A percentile compares a stretch with the other conserved stretches of the same genome.
Conservation (phyloP, 2,329 filamentous ascomycete species). For the Ramularia endophylla region DNA sequence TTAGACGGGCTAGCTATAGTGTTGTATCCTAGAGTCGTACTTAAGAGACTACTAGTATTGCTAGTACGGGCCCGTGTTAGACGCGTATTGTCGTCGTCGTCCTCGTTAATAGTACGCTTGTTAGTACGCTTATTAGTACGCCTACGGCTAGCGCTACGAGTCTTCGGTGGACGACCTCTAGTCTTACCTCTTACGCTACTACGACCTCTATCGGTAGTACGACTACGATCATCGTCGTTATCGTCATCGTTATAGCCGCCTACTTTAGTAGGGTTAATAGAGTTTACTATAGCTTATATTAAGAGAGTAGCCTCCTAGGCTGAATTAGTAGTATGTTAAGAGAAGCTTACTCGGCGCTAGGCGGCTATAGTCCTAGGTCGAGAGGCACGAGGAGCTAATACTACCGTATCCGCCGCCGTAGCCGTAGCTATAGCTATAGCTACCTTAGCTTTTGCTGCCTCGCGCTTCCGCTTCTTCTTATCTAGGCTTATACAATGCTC, state of each 20-base stretch:
- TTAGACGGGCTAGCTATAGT: background rate
- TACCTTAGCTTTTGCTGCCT: background rate
- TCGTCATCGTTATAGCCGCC: background rate
- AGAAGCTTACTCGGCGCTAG: background rate
- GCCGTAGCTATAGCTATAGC: background rate
- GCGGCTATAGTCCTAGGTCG: background rate
- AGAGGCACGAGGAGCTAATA: background rate
- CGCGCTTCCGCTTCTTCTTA: background rate
- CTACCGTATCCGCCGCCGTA: background rate
- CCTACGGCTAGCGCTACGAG: background rate
- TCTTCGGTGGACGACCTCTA: background rate
- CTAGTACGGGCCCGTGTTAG: background rate
- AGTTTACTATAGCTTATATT: background rate
- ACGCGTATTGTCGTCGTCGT: background rate
- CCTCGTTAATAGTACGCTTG: background rate
- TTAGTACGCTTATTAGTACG: background rate
- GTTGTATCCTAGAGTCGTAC: background rate
- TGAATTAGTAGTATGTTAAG: background rate
- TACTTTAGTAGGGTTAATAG: background rate
- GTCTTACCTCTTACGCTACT: no score
- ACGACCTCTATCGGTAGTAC: background rate
- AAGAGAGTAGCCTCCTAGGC: background rate
- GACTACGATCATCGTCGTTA: background rate
- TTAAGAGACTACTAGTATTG: no score
- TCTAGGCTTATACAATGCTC: background rate